phyloP scores from a whole-genome alignment of 164 flowering plant genomes.

The Tetrastigma voinierianum region DNA sequence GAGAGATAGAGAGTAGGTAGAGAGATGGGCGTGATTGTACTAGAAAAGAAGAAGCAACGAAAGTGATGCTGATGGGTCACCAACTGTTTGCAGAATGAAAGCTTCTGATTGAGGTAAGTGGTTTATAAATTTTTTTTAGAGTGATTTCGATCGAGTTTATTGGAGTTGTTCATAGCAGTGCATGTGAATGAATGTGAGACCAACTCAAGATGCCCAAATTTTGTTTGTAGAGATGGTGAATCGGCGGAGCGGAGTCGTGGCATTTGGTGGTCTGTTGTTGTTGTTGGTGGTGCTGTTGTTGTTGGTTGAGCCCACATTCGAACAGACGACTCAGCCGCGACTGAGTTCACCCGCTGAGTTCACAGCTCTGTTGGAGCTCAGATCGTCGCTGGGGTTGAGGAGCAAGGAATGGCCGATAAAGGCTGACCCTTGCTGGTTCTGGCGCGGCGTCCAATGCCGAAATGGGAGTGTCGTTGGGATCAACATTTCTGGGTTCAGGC shows the following conservation, averaged over 20 bases:
- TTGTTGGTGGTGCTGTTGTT: constrained; percentile 19
- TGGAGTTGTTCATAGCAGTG: no score
- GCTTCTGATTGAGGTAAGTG: constrained; percentile 17
- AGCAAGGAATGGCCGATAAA: constrained; percentile 82
- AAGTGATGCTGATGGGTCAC: constrained; percentile 13
- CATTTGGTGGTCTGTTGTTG: constrained; percentile 2
- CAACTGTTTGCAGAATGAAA: background rate
- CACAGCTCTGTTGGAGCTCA: constrained; percentile 50
- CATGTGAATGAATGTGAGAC: no score
- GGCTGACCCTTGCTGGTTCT: constrained; percentile 48
- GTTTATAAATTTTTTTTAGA: background rate
- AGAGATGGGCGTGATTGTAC: constrained; percentile 6
- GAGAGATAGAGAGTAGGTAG: constrained; percentile 3
- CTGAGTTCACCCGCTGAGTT: constrained; percentile 34
- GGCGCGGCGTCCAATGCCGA: constrained; percentile 50
- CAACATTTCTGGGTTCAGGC: constrained; percentile 57
- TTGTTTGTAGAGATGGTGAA: constrained; percentile 38
- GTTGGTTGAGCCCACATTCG: constrained; percentile 27
- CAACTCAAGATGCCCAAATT: background rate
- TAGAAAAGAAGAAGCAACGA: background rate
- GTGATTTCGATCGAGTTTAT: background rate
- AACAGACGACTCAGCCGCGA: constrained; percentile 16
- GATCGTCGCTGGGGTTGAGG: constrained; percentile 81
- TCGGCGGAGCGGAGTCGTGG: constrained; percentile 20
- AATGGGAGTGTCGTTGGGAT: constrained; percentile 53